These are phyloP conservation scores for Diutina rugosa DNA, from an alignment of 1,139 yeast species.

Conservation along the genomic window DNA sequence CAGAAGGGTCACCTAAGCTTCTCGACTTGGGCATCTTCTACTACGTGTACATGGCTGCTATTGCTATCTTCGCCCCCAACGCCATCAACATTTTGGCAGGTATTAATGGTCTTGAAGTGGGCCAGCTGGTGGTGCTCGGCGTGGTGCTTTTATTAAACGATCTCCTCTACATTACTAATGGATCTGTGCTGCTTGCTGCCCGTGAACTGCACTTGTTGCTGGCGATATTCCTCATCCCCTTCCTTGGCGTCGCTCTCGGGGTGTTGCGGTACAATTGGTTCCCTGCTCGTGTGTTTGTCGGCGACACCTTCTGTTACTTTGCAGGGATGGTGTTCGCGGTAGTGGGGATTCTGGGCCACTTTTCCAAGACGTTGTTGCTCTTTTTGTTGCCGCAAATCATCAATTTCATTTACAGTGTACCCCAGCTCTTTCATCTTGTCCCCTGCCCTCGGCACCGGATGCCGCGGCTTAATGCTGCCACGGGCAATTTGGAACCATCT, in stretches of 20 bases:
- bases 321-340: conserved; percentile 99
- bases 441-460: conserved; percentile 95
- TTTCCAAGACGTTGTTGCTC: conserved; percentile 78
- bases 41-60: conserved; percentile 80
- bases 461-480: conserved; percentile 31
- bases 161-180: conserved; percentile 43
- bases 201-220: conserved; percentile 78
- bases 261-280: conserved; percentile 72
- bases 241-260: conserved; percentile 74
- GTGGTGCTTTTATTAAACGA: conserved; percentile 65
- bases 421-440: conserved; percentile 74
- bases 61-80: conserved; percentile 89
- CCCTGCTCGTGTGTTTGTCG: conserved; percentile 91
- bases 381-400: conserved; percentile 84
- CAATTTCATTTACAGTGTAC: conserved; percentile 79
- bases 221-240: conserved; percentile 68
- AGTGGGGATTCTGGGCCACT: conserved; percentile 92
- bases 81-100: conserved; percentile 97
- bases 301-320: conserved; percentile 95
- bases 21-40: conserved; percentile 72
- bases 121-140: conserved; percentile 78
- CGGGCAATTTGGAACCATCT: background rate
- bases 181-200: conserved; percentile 37
- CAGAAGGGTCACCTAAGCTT: conserved; percentile 18
- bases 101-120: conserved; percentile 90